A percentile compares a stretch with the other conserved stretches of the same genome.
These are phyloP conservation scores for Garcia nutans DNA, from an alignment of 345 rosid genomes.

Conservation along the genomic window DNA sequence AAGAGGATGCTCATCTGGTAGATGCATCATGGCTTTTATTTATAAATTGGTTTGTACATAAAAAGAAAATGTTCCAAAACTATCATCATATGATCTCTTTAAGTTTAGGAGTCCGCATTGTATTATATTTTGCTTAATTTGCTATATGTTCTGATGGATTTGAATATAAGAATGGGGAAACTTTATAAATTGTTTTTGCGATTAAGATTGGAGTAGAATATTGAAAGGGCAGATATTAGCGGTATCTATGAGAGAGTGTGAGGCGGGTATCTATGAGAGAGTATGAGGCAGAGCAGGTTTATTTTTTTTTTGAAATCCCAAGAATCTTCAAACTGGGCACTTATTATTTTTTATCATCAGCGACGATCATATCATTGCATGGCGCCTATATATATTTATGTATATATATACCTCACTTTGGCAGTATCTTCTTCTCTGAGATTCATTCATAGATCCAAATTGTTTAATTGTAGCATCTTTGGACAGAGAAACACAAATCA, in stretches of 20 bases:
- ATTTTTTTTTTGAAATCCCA: too few relatives aligned
- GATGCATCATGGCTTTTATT: not conserved
- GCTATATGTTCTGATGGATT: not conserved
- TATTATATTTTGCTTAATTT: not conserved
- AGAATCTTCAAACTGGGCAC: too few relatives aligned
- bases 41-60: conserved; percentile 19
- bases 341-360: too few relatives aligned
- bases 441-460: not conserved
- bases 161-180: too few relatives aligned
- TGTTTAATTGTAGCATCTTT: not conserved
- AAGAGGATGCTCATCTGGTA: not conserved
- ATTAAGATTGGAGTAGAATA: too few relatives aligned
- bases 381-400: too few relatives aligned
- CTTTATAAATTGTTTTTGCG: too few relatives aligned
- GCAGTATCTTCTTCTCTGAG: not conserved
- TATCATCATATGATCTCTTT: not conserved
- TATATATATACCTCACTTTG: not conserved
- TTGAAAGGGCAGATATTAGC: too few relatives aligned
- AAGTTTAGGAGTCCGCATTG: not conserved
- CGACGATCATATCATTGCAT: too few relatives aligned
- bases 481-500: not conserved
- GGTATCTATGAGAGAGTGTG: too few relatives aligned
- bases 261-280: too few relatives aligned
- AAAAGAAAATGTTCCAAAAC: not conserved
- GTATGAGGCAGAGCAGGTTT: too few relatives aligned